Evolutionary conservation across 2,329 filamentous ascomycete genomes (phyloP).

Genomic region (Penicillium sp.): DNA sequence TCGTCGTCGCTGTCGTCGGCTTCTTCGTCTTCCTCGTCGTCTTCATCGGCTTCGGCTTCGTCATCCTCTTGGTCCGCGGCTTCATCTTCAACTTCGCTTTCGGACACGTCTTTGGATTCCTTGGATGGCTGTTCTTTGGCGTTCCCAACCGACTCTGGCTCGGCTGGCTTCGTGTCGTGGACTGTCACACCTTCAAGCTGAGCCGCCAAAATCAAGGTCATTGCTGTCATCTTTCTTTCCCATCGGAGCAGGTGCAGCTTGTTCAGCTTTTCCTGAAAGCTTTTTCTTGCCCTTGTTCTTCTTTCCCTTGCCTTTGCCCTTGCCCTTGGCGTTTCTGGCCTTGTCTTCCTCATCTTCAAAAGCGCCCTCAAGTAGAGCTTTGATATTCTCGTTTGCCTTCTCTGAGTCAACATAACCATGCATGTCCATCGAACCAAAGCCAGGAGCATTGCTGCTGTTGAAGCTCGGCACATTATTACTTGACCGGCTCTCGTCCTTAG

Average conservation of each 20-base stretch:
- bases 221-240: conserved; percentile 23
- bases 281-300: conserved; percentile 33
- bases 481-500: conserved; percentile 46
- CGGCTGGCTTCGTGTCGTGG: conserved; percentile 22
- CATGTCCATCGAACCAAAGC: conserved; percentile 52
- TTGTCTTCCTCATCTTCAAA: conserved; percentile 47
- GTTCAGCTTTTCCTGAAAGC: conserved; percentile 5
- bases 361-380: conserved; percentile 48
- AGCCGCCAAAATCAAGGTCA: conserved; percentile 40
- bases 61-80: conserved; percentile 37
- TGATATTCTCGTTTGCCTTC: conserved; percentile 50
- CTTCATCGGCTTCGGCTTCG: conserved; percentile 29
- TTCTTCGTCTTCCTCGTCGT: conserved; percentile 23
- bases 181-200: conserved; percentile 43
- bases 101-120: conserved; percentile 45
- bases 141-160: conserved; percentile 24
- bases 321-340: conserved; percentile 32
- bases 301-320: conserved; percentile 32
- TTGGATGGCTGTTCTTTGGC: conserved; percentile 41
- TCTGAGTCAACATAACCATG: conserved; percentile 47
- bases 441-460: conserved; percentile 37
- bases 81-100: conserved; percentile 36
- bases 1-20: conserved; percentile 49
- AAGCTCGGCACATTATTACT: conserved; percentile 39
- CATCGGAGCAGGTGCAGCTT: not conserved